Percentiles rank a stretch among this genome's conserved stretches.
Evolutionary conservation across 1,139 yeast genomes (phyloP).

Genomic region (Hemisphaericaspora xylanilytica): DNA sequence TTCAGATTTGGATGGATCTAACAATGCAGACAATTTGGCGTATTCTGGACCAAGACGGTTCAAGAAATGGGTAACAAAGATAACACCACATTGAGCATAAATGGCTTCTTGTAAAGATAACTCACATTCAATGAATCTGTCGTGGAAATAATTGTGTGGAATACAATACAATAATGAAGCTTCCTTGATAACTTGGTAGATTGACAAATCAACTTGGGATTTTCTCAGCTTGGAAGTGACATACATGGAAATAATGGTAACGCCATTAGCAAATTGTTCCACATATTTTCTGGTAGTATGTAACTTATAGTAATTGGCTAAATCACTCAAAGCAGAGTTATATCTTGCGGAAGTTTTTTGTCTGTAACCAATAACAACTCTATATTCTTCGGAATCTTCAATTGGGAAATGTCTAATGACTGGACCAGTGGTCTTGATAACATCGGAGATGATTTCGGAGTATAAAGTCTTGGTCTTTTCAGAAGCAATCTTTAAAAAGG

Average conservation of each 20-base stretch:
- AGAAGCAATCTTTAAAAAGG: constrained; percentile 78
- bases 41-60: constrained; percentile 94
- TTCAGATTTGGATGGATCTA: constrained; percentile 59
- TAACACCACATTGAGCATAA: constrained; percentile 91
- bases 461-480: constrained; percentile 76
- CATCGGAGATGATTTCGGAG: constrained; percentile 67
- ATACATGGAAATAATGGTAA: constrained; percentile 83
- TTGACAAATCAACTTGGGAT: constrained; percentile 63
- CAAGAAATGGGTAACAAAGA: constrained; percentile 90
- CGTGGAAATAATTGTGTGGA: constrained; percentile 82
- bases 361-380: constrained; percentile 86
- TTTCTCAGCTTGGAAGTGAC: constrained; percentile 54
- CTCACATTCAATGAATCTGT: constrained; percentile 69
- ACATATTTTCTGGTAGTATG: constrained; percentile 87
- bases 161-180: constrained; percentile 89
- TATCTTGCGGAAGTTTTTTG: constrained; percentile 84
- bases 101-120: constrained; percentile 91
- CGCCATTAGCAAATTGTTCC: constrained; percentile 89
- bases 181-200: constrained; percentile 90
- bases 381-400: constrained; percentile 73
- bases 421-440: constrained; percentile 82
- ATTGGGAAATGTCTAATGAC: constrained; percentile 85
- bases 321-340: constrained; percentile 82
- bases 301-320: constrained; percentile 87
- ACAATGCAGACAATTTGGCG: constrained; percentile 60